Evolutionary conservation across 495 filamentous ascomycete genomes (phyloP), one percentile per base, ranked within the genome.

Genomic region (Wilcoxina mikolae): DNA sequence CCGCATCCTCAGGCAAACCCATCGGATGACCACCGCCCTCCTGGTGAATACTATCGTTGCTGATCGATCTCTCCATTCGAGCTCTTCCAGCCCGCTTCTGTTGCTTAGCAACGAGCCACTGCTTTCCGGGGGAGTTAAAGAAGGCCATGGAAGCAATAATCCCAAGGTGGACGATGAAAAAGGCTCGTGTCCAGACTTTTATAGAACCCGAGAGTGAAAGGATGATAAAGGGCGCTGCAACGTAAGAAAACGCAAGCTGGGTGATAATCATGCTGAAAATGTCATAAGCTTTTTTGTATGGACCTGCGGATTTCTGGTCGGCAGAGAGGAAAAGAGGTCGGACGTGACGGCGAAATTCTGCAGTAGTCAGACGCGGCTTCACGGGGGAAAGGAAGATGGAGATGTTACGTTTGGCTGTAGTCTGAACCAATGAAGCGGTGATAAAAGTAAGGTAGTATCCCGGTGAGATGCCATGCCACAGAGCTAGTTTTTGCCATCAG

Each of bases 391-490:
- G 31, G 9, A 9, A 38, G n/a, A n/a, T 7, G n/a, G n/a, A 38
- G n/a, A 38, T 15, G 12, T 2, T 75, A 95, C 90, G 85, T 73
- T 98, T 98, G 9, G 93, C 93, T 26, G 82, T 81, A 2, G 85
- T 93, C 68, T 98, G 91, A 35, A 94, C 75, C 58, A 98, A 85
- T 18, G 84, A 83, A 1, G 85, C 91, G 18, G 95, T 74, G 49
- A 95, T 69, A 57, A 98, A 98, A 7, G 85, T 74, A 46, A 98
- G 66, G 68, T 98, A 96, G 68, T 98, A 98, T 3, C 91, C 91
- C 0, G 93, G 91, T 58, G 91, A 91, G 71, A 96, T 95, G 17
- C 91, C 91, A 67, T 98, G 91, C 91, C 91, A 98, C 65, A 96
- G 84, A 0, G 91, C 91, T 49, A 25, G 11, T 12, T 45, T 45